Evolutionary conservation across 805 yeast species (phyloP).

Genomic region (Candida silvicultrix): DNA sequence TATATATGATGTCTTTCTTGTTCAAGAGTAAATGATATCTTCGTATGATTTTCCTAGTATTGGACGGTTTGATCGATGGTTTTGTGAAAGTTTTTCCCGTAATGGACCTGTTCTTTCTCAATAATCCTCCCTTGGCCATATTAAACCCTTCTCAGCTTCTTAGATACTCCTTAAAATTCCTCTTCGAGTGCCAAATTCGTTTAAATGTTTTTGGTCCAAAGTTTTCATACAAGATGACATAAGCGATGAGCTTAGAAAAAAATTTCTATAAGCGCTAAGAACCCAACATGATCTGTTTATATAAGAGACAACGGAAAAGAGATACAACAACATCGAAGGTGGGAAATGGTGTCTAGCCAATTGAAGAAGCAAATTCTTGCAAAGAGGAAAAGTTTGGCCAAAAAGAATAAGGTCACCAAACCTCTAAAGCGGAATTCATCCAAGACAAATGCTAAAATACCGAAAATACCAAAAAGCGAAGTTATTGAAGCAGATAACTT

Average conservation of each 20-base stretch:
- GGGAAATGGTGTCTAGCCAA: slow-evolving; percentile 5
- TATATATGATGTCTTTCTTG: slow-evolving; percentile 37
- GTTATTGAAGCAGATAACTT: slow-evolving; percentile 44
- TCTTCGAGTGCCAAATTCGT: too few relatives aligned
- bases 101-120: slow-evolving; percentile 17
- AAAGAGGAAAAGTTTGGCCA: slow-evolving; percentile 1
- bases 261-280: slow-evolving; percentile 1
- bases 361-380: slow-evolving; percentile 1
- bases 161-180: too few relatives aligned
- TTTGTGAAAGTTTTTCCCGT: slow-evolving; percentile 25
- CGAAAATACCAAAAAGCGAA: slow-evolving; percentile 1
- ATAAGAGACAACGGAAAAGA: not conserved
- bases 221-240: slow-evolving; percentile 1
- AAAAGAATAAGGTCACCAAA: slow-evolving; percentile 1
- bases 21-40: slow-evolving; percentile 69
- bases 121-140: slow-evolving; percentile 6
- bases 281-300: too few relatives aligned
- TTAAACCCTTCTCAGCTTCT: too few relatives aligned
- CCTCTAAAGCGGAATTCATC: not conserved
- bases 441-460: not conserved
- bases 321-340: too few relatives aligned
- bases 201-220: too few relatives aligned
- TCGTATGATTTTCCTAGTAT: slow-evolving; percentile 71
- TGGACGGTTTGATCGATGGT: slow-evolving; percentile 58
- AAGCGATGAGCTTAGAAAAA: slow-evolving; percentile 14